Evolutionary conservation across 2,329 filamentous ascomycete genomes (phyloP).

Genomic region (Apiospora kogelbergensis): DNA sequence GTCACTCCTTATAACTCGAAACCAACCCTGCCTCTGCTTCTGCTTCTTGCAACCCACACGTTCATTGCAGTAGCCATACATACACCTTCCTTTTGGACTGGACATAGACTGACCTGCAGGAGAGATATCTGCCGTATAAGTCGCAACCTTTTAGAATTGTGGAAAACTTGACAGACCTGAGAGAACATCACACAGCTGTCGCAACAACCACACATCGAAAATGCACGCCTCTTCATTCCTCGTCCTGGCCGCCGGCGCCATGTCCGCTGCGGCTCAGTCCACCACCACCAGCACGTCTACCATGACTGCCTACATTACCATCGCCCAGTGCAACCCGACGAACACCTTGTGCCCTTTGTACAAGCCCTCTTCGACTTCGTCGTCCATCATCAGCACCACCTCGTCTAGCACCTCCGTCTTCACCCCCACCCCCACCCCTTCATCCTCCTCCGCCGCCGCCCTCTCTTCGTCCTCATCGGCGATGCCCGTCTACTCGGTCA

Average conservation of each 20-base stretch:
- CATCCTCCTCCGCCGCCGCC: slow-evolving; percentile 6
- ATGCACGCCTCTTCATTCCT: slow-evolving; percentile 29
- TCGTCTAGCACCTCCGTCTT: slow-evolving; percentile 14
- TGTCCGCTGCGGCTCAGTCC: slow-evolving; percentile 24
- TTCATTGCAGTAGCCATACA: neutral
- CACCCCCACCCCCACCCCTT: slow-evolving; percentile 10
- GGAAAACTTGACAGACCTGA: neutral
- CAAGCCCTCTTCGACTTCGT: slow-evolving; percentile 18
- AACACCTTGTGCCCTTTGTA: slow-evolving; percentile 26
- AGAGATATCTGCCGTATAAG: slow-evolving; percentile 9
- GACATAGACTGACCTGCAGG: slow-evolving; percentile 5
- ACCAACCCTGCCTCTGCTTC: neutral
- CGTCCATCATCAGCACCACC: slow-evolving; percentile 13
- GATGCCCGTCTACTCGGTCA: neutral
- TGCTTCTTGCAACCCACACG: neutral
- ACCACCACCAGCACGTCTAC: slow-evolving; percentile 29
- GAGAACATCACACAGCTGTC: neutral
- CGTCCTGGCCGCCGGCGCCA: slow-evolving; percentile 27
- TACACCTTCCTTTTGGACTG: neutral
- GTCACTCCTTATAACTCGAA: neutral
- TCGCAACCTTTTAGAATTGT: neutral
- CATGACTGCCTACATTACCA: slow-evolving; percentile 29
- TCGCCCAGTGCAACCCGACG: slow-evolving; percentile 25
- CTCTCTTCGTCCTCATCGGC: slow-evolving; percentile 16
- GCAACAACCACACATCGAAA: slow-evolving; percentile 17